Conservation (phyloP, 257 asterid genomes). For the Verbena officinalis region DNA sequence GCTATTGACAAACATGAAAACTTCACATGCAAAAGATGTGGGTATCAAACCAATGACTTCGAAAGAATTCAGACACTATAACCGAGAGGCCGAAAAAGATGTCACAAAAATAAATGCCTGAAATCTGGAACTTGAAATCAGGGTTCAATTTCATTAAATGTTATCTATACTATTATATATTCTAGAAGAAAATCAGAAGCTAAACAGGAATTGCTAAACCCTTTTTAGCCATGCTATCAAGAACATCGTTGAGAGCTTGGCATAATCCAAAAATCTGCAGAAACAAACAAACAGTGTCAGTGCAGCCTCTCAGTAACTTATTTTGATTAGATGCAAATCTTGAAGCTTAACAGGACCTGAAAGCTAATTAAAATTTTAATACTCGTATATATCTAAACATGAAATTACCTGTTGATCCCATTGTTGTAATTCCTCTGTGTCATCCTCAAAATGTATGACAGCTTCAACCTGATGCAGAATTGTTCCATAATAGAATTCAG, state of each 20-base stretch:
- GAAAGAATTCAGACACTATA: no score
- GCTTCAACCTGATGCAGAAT: conserved; percentile 74
- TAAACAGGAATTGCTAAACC: conserved; percentile 86
- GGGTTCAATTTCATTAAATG: neutral
- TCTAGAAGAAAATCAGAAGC: neutral
- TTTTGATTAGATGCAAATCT: no score
- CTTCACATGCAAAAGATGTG: no score
- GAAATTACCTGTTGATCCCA: conserved; percentile 96
- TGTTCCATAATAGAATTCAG: conserved; percentile 5
- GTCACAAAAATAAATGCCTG: neutral
- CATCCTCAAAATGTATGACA: conserved; percentile 96
- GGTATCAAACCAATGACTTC: no score
- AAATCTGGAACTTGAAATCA: neutral
- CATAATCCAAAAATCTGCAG: conserved; percentile 88
- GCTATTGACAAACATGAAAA: no score
- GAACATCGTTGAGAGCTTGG: conserved; percentile 89
- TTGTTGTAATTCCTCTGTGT: conserved; percentile 88
- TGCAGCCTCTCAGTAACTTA: neutral
- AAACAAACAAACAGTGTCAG: conserved; percentile 24
- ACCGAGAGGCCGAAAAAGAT: neutral
- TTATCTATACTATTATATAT: no score
- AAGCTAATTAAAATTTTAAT: neutral
- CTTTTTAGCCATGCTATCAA: conserved; percentile 96
- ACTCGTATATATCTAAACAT: neutral
- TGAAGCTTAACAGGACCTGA: no score